Evolutionary conservation across 106 monocot species (phyloP).

Genomic region (Agapanthus africanus): DNA sequence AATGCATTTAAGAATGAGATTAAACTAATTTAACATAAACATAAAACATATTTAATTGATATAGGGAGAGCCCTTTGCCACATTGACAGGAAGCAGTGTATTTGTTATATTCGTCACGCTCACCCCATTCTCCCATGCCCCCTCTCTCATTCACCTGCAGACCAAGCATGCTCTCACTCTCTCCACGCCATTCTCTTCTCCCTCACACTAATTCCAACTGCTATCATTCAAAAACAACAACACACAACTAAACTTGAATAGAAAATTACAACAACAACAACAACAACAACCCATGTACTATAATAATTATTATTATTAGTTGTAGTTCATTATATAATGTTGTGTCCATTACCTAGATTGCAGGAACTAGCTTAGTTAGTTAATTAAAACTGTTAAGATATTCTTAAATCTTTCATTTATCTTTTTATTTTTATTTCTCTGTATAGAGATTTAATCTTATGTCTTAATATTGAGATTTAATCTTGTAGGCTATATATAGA

Average conservation of each 20-base stretch:
- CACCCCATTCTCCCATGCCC: conserved; percentile 15
- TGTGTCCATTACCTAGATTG: neutral
- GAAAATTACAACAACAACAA: conserved; percentile 11
- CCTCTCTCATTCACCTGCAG: neutral
- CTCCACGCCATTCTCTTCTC: conserved; percentile 23
- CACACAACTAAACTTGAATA: neutral
- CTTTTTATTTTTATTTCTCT: no score
- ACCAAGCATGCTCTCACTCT: conserved; percentile 39
- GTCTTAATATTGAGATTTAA: no score
- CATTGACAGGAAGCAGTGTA: neutral
- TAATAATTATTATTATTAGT: no score
- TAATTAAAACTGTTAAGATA: no score
- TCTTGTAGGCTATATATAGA: no score
- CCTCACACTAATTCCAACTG: conserved; percentile 11
- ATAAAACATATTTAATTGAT: no score
- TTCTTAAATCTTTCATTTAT: no score
- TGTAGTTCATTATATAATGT: neutral
- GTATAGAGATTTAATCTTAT: no score
- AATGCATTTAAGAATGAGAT: no score
- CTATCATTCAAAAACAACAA: conserved; percentile 7
- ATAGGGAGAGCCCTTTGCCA: conserved; percentile 4
- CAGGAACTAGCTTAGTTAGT: neutral
- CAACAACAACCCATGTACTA: neutral
- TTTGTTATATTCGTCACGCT: conserved; percentile 5
- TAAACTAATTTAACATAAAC: no score